Conservation (phyloP, 176 grass and related monocot species). For the Carex littledalei region DNA sequence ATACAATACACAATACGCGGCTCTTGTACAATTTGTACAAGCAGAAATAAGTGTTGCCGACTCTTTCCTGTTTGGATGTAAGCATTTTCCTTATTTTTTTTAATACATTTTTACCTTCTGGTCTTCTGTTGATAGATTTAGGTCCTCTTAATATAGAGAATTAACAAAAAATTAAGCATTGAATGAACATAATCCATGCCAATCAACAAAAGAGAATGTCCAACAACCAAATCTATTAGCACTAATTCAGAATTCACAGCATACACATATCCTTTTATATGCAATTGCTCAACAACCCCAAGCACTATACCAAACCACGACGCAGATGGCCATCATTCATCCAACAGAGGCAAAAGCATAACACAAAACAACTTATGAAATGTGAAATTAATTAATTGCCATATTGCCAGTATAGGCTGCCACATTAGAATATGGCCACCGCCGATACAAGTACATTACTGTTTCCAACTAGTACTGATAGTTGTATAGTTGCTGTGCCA, state of each 20-base stretch:
- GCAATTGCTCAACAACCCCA: conserved; percentile 11
- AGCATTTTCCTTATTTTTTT: background rate
- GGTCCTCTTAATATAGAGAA: background rate
- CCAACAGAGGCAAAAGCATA: background rate
- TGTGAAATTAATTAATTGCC: background rate
- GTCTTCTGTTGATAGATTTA: background rate
- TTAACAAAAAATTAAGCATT: background rate
- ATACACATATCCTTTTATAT: background rate
- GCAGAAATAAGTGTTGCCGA: background rate
- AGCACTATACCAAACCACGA: conserved; percentile 19
- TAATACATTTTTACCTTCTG: background rate
- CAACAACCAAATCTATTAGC: conserved; percentile 15
- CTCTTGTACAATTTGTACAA: background rate
- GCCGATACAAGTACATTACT: background rate
- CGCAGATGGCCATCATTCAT: background rate
- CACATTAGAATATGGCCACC: background rate
- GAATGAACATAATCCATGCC: background rate
- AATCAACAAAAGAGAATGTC: background rate
- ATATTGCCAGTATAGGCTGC: background rate
- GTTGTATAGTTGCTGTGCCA: background rate
- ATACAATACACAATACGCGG: background rate
- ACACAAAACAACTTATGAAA: background rate
- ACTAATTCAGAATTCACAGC: background rate
- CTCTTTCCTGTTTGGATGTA: background rate
- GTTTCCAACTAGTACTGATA: background rate